phyloP scores from a whole-genome alignment of 768 basidiomycete species.

The Hygrocybe punicea region DNA sequence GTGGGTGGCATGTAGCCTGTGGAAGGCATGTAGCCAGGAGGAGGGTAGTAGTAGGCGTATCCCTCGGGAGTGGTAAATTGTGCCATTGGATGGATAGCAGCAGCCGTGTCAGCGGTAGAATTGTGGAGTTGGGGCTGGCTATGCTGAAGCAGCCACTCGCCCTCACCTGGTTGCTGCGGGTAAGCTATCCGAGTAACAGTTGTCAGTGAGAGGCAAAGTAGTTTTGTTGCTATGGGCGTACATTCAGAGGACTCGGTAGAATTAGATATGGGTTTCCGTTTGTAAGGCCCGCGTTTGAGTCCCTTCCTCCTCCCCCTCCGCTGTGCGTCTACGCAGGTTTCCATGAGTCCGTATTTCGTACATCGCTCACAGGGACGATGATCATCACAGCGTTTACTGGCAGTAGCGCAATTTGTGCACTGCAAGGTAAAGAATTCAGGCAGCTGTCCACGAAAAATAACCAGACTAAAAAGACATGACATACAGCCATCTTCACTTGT shows the following conservation, averaged over 20 bases:
- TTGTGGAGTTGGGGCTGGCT: slow-evolving; percentile 15
- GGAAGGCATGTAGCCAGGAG: slow-evolving; percentile 26
- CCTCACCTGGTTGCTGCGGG: background rate
- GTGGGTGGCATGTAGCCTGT: too few relatives aligned
- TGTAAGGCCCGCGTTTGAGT: slow-evolving; percentile 85
- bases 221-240: background rate
- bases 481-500: slow-evolving; percentile 82
- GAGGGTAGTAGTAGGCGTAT: slow-evolving; percentile 37
- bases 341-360: slow-evolving; percentile 77
- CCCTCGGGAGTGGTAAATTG: slow-evolving; percentile 37
- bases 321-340: slow-evolving; percentile 81
- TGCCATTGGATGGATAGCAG: slow-evolving; percentile 33
- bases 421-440: slow-evolving; percentile 14
- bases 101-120: slow-evolving; percentile 23
- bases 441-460: background rate
- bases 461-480: slow-evolving; percentile 15
- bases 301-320: slow-evolving; percentile 92
- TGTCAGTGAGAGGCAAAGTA: background rate
- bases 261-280: slow-evolving; percentile 46
- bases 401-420: slow-evolving; percentile 85
- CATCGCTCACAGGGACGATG: slow-evolving; percentile 87
- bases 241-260: background rate
- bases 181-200: background rate
- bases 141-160: background rate
- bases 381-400: slow-evolving; percentile 88